phyloP scores from a whole-genome alignment of 2,329 filamentous ascomycete species.

The Lachnellula occidentalis region DNA sequence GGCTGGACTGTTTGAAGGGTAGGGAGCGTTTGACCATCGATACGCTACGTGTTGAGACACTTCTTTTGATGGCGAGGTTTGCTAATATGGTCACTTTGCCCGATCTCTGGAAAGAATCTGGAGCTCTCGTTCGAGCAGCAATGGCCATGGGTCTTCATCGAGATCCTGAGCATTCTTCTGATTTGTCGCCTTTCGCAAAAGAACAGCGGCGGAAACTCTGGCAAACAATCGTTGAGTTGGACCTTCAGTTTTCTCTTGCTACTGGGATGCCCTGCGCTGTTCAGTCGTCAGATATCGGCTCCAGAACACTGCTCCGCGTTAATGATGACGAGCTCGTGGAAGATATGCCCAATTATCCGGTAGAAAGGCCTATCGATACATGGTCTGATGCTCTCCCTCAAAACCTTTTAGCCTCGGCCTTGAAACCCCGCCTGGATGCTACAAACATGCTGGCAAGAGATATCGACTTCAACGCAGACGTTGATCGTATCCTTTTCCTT shows the following conservation, averaged over 20 bases:
- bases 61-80: conserved; percentile 12
- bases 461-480: conserved; percentile 11
- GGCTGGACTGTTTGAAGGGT: conserved; percentile 14
- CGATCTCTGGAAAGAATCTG: conserved; percentile 25
- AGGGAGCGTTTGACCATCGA: conserved; percentile 13
- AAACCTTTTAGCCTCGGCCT: conserved; percentile 10
- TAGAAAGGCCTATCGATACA: background rate
- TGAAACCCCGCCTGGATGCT: conserved; percentile 12
- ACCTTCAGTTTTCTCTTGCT: conserved; percentile 45
- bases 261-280: conserved; percentile 46
- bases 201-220: conserved; percentile 52
- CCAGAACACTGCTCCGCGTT: conserved; percentile 42
- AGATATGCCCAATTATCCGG: conserved; percentile 16
- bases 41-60: conserved; percentile 9
- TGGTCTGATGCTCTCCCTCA: conserved; percentile 20
- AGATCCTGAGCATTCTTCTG: conserved; percentile 44
- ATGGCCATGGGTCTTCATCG: conserved; percentile 54
- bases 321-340: conserved; percentile 16
- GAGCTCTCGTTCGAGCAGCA: conserved; percentile 44
- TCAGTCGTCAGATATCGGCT: conserved; percentile 42
- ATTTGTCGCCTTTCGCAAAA: conserved; percentile 41
- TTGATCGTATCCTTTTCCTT: background rate
- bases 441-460: conserved; percentile 14
- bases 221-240: conserved; percentile 50
- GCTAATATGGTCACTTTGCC: background rate